These are phyloP conservation scores for Harrya chromipes DNA, from an alignment of 768 basidiomycete species.

Conservation along the genomic window DNA sequence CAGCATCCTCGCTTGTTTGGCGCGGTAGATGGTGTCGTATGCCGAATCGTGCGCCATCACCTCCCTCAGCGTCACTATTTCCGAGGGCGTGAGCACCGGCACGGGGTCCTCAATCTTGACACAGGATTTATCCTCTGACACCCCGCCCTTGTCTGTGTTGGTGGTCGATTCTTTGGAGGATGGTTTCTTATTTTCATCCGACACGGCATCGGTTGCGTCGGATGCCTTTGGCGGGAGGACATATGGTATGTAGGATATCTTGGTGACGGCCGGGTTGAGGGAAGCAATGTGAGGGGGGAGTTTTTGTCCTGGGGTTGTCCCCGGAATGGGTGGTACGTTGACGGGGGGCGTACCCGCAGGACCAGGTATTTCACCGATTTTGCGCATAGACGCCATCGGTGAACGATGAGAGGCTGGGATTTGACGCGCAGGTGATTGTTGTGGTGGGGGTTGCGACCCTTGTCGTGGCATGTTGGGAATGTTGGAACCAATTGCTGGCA, in stretches of 20 bases:
- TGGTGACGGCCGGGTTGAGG: conserved; percentile 32
- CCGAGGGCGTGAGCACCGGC: conserved; percentile 26
- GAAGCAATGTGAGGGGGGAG: conserved; percentile 33
- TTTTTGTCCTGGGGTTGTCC: conserved; percentile 28
- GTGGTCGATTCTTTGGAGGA: not conserved
- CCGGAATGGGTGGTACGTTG: conserved; percentile 23
- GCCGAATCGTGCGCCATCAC: conserved; percentile 38
- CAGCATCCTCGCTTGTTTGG: conserved; percentile 50
- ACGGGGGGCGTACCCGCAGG: conserved; percentile 11
- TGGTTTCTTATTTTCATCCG: conserved; percentile 26
- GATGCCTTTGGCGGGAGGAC: conserved; percentile 16
- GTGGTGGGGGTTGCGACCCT: conserved; percentile 26
- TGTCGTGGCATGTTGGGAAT: conserved; percentile 18
- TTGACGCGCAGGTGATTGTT: conserved; percentile 25
- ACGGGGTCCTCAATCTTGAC: conserved; percentile 26
- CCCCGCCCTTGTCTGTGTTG: conserved; percentile 20
- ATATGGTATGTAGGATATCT: conserved; percentile 28
- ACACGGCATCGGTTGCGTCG: conserved; percentile 14
- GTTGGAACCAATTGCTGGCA: conserved; percentile 8
- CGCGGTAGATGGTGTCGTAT: conserved; percentile 48
- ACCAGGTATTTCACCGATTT: conserved; percentile 18
- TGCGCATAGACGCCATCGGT: conserved; percentile 20
- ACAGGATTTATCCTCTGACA: conserved; percentile 11
- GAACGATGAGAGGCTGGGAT: conserved; percentile 20
- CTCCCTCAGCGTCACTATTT: conserved; percentile 32